Evolutionary conservation across 2,329 filamentous ascomycete species (phyloP), one percentile per base, ranked within the genome.

Genomic region (Penicillium sp.): DNA sequence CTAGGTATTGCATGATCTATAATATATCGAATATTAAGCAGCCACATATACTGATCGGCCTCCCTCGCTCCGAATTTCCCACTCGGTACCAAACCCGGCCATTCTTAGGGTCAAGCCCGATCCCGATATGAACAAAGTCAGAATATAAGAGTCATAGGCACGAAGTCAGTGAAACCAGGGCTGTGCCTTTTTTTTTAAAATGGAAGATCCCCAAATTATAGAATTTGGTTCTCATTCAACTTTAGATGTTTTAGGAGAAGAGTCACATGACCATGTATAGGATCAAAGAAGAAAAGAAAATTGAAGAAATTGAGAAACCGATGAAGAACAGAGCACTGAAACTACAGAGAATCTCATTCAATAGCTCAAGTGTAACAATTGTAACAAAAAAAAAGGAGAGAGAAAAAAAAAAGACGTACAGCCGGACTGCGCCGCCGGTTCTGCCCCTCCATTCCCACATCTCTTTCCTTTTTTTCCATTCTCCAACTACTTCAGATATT

Each of bases 391-490:
- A 34, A 9, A n/a, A 31, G 14, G 11, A 0, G 29, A 10, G 29
- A 16, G 13, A 40, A 39, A 18, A 14, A 18, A 46, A 29, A 10
- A n/a, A 31, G 21, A 41, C 24, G 49, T 52, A 47, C 44, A 44
- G 40, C 64, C 66, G 66, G 67, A 66, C 58, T 61, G 62, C 67
- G 65, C 65, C 66, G 67, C 63, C 63, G 59, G 59, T 64, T 59
- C 59, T 62, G 58, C 62, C 60, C 62, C 65, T 63, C 59, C 58
- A 63, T 56, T 58, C 52, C 55, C 57, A 57, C 55, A 56, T 44
- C 48, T 44, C 50, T 44, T 48, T 18, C 47, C 38, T 43, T 48
- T 50, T 36, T 50, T 49, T 47, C 48, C 53, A 54, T 62, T 61
- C 57, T 54, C 59, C 56, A 58, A 59, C 58, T 57, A 57, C 61